phyloP scores from a whole-genome alignment of 139 green algal species.

The Tetraselmis striata region DNA sequence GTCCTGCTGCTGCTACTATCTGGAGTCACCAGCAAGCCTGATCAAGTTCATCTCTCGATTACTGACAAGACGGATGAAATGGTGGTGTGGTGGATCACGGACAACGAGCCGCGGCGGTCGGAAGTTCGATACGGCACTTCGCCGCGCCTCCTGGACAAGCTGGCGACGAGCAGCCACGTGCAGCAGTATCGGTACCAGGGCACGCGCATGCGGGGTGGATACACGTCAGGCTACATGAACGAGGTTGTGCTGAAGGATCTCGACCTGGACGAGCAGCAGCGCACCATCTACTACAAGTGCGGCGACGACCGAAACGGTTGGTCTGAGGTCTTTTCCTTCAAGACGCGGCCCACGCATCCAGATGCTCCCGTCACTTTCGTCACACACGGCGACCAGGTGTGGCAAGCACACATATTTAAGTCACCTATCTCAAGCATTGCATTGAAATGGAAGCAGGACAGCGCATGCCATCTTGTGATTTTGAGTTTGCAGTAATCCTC shows the following conservation, averaged over 20 bases:
- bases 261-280: background rate
- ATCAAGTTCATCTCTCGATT: background rate
- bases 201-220: background rate
- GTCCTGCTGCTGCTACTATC: no score
- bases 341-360: background rate
- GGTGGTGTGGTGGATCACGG: background rate
- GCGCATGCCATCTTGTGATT: no score
- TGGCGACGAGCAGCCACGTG: background rate
- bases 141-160: background rate
- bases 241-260: background rate
- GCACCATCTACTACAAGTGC: background rate
- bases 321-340: background rate
- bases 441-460: no score
- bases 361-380: background rate
- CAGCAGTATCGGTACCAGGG: background rate
- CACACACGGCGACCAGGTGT: background rate
- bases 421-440: no score
- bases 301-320: background rate
- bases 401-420: no score
- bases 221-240: background rate
- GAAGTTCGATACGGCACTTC: background rate
- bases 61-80: background rate
- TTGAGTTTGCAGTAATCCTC: no score
- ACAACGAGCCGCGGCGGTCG: background rate
- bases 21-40: no score